These are phyloP conservation scores for Zygoascus bituminiphila DNA, from an alignment of 805 yeast species.

Conservation along the genomic window DNA sequence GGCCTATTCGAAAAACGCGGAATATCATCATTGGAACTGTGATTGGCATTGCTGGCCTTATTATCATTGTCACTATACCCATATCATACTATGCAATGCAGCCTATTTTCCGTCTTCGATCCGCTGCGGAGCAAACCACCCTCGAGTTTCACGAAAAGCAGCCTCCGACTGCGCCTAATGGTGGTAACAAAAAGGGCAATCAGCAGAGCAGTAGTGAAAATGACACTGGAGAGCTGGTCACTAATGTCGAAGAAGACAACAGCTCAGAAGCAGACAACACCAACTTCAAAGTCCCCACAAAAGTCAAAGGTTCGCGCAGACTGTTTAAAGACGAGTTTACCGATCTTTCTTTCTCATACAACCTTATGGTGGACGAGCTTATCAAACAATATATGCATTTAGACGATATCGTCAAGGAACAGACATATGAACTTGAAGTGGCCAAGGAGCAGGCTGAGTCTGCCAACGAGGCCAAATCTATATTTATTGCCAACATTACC, in stretches of 20 bases:
- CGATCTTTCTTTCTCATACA: conserved; percentile 81
- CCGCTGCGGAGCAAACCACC: conserved; percentile 65
- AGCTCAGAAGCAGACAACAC: not conserved
- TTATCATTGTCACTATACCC: conserved; percentile 71
- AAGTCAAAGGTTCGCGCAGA: conserved; percentile 8
- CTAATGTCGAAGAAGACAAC: not conserved
- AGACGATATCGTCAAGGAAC: conserved; percentile 78
- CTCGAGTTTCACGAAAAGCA: conserved; percentile 13
- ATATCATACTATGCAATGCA: conserved; percentile 76
- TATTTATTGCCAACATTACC: conserved; percentile 86
- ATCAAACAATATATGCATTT: conserved; percentile 74
- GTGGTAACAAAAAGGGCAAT: not conserved
- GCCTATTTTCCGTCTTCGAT: conserved; percentile 71
- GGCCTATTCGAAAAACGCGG: conserved; percentile 53
- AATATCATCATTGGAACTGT: conserved; percentile 72
- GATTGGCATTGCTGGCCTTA: conserved; percentile 65
- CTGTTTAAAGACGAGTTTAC: conserved; percentile 64
- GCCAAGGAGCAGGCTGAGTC: conserved; percentile 37
- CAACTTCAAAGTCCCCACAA: conserved; percentile 12
- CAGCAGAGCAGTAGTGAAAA: not conserved
- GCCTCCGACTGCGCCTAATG: not conserved
- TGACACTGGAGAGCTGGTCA: not conserved
- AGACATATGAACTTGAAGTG: conserved; percentile 80
- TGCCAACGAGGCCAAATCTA: conserved; percentile 92
- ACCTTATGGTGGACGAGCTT: conserved; percentile 82